Evolutionary conservation across 306 rosid genomes (phyloP).

Genomic region (Rosa multiflora): DNA sequence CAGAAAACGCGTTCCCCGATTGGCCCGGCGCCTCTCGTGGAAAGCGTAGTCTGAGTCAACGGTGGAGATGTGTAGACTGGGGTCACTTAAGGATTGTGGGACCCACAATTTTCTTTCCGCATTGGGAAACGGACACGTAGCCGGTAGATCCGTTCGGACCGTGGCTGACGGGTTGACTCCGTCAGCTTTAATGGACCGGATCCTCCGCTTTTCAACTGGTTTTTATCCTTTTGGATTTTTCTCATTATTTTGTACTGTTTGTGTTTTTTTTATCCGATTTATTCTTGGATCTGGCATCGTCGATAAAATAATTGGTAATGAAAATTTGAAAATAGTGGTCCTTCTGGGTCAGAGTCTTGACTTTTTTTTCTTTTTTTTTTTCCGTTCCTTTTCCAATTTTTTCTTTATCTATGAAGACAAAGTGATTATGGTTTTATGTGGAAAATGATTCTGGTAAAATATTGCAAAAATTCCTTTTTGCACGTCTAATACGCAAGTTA

Average conservation of each 20-base stretch:
- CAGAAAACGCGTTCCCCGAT: slow-evolving; percentile 41
- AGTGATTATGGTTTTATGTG: not conserved
- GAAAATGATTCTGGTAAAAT: not conserved
- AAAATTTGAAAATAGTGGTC: not conserved
- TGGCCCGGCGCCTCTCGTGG: slow-evolving; percentile 45
- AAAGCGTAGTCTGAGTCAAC: slow-evolving; percentile 51
- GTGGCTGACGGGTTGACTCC: slow-evolving; percentile 35
- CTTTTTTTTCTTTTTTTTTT: not conserved
- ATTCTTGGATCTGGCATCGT: not conserved
- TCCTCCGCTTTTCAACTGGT: not conserved
- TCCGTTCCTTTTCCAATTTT: not conserved
- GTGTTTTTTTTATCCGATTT: not conserved
- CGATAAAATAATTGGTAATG: not conserved
- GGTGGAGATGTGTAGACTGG: slow-evolving; percentile 18
- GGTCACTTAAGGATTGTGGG: not conserved
- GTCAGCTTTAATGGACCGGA: slow-evolving; percentile 1
- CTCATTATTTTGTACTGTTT: not conserved
- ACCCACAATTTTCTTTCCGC: not conserved
- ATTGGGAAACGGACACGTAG: not conserved
- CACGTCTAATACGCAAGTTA: not conserved
- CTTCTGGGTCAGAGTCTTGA: not conserved
- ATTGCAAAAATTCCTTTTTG: not conserved
- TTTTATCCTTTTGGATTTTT: not conserved
- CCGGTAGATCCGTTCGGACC: slow-evolving; percentile 16
- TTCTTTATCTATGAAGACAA: not conserved